These are phyloP conservation scores for Hymenoscyphus linearis DNA, from an alignment of 2,329 filamentous ascomycete species.

Conservation along the genomic window DNA sequence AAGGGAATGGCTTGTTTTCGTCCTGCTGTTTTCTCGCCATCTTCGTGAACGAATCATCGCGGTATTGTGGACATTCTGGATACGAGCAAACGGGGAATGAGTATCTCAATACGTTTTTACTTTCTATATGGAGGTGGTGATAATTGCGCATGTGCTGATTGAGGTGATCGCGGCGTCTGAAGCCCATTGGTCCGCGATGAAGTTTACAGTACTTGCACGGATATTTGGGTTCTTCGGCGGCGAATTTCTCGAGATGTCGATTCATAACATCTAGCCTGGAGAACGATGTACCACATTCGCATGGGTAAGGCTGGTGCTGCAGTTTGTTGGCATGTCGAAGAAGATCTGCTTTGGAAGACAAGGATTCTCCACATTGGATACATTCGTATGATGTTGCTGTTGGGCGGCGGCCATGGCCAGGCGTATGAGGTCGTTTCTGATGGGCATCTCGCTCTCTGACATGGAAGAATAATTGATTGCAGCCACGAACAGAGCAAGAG, in stretches of 20 bases:
- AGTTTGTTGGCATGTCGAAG: slow-evolving; percentile 13
- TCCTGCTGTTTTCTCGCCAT: slow-evolving; percentile 1
- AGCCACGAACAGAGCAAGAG: not conserved
- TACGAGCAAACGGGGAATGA: slow-evolving; percentile 14
- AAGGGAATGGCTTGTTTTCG: slow-evolving; percentile 11
- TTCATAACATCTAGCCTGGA: slow-evolving; percentile 27
- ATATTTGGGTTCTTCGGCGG: slow-evolving; percentile 16
- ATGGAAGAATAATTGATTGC: slow-evolving; percentile 9
- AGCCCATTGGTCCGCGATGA: slow-evolving; percentile 32
- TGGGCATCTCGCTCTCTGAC: slow-evolving; percentile 9
- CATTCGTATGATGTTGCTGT: slow-evolving; percentile 8
- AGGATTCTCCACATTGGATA: slow-evolving; percentile 10
- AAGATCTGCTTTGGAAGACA: slow-evolving; percentile 8
- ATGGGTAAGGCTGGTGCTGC: slow-evolving; percentile 17
- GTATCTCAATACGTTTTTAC: not conserved
- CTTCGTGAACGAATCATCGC: slow-evolving; percentile 8
- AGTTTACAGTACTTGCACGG: slow-evolving; percentile 33
- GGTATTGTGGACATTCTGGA: slow-evolving; percentile 10
- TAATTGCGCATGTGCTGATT: slow-evolving; percentile 35
- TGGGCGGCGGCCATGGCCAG: slow-evolving; percentile 7
- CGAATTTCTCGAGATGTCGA: slow-evolving; percentile 26
- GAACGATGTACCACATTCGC: slow-evolving; percentile 27
- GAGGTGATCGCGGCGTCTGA: slow-evolving; percentile 36
- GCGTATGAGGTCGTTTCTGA: slow-evolving; percentile 4
- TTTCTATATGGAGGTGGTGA: slow-evolving; percentile 30